phyloP scores from a whole-genome alignment of 108 stramenopile species.

The Phaeodactylum tricornutum region DNA sequence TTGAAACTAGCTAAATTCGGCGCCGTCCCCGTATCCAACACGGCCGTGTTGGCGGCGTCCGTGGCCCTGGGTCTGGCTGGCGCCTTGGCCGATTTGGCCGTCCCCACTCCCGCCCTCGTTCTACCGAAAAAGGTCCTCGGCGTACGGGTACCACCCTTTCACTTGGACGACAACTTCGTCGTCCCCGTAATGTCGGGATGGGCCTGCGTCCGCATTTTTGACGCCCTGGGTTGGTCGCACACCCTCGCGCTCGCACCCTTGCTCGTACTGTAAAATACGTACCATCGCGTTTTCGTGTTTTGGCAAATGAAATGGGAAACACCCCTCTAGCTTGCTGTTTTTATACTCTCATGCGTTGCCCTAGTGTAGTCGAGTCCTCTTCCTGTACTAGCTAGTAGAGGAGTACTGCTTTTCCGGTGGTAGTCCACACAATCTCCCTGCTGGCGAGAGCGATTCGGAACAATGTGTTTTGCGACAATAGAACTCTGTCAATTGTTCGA shows the following conservation, averaged over 20 bases:
- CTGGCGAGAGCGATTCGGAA: too few species aligned
- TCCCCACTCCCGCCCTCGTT: slow-evolving; percentile 69
- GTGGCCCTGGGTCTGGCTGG: slow-evolving; percentile 64
- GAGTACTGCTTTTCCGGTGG: too few species aligned
- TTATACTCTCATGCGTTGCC: too few species aligned
- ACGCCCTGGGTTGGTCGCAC: slow-evolving; percentile 23
- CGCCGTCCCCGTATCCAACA: slow-evolving; percentile 19
- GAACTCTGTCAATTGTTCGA: too few species aligned
- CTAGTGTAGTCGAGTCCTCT: too few species aligned
- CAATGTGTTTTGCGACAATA: too few species aligned
- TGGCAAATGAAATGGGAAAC: too few species aligned
- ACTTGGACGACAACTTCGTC: slow-evolving; percentile 80
- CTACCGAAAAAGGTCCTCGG: slow-evolving; percentile 65
- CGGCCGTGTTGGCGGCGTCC: slow-evolving; percentile 27
- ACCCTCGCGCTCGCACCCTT: not conserved
- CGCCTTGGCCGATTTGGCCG: slow-evolving; percentile 78
- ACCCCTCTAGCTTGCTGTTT: too few species aligned
- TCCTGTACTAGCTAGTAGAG: too few species aligned
- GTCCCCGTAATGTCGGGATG: slow-evolving; percentile 65
- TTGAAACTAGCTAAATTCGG: slow-evolving; percentile 49
- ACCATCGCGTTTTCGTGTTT: too few species aligned
- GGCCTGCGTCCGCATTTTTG: slow-evolving; percentile 58
- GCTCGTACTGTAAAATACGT: not conserved
- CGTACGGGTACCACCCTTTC: slow-evolving; percentile 70
- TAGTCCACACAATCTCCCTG: too few species aligned